Conservation (phyloP, 768 basidiomycete species). For the Nidularia pulvinata region DNA sequence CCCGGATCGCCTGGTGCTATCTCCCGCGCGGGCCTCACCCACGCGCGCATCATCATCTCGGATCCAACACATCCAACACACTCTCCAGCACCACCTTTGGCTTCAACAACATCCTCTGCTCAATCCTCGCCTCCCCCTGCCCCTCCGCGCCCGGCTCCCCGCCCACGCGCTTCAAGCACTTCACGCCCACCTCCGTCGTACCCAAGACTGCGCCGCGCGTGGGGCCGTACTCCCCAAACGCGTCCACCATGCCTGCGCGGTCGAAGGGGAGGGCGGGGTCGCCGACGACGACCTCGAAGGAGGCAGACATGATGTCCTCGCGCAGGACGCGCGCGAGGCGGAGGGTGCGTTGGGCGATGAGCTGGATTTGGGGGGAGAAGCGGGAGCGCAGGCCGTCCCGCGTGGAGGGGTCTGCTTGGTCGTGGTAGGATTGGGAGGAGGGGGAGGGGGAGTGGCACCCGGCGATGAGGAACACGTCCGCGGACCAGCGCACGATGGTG, state of each 20-base stretch:
- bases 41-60: too few relatives aligned
- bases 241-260: constrained; percentile 52
- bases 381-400: constrained; percentile 17
- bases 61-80: constrained; percentile 49
- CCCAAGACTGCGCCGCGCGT: constrained; percentile 56
- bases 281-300: constrained; percentile 68
- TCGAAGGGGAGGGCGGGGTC: constrained; percentile 43
- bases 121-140: constrained; percentile 44
- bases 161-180: constrained; percentile 56
- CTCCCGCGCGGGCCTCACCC: too few relatives aligned
- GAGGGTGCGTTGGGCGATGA: constrained; percentile 65
- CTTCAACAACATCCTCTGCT: constrained; percentile 58
- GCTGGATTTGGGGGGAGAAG: constrained; percentile 48
- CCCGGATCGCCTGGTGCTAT: too few relatives aligned
- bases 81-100: constrained; percentile 82
- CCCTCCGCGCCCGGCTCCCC: constrained; percentile 17
- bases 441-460: constrained; percentile 47
- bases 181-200: constrained; percentile 72
- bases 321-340: constrained; percentile 61
- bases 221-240: constrained; percentile 58
- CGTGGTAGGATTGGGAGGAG: constrained; percentile 16
- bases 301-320: constrained; percentile 79
- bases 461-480: constrained; percentile 65
- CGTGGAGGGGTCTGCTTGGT: constrained; percentile 21
- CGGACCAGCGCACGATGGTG: constrained; percentile 71